Base-by-base conservation (phyloP, 805 yeast genomes). In the Saccharomycopsis malanga region DNA sequence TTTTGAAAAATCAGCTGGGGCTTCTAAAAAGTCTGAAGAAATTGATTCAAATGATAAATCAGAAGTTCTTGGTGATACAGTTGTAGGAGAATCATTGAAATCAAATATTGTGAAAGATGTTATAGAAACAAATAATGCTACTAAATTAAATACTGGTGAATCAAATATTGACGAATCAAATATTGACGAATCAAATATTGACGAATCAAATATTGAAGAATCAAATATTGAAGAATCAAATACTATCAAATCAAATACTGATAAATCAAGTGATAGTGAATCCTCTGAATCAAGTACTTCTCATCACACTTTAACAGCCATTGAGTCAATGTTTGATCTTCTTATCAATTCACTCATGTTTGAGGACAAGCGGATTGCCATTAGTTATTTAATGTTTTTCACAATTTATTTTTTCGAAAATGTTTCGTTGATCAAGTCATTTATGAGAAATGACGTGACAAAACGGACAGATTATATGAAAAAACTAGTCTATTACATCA, bases 321-420 rank as follows among this genome's bases (percentile, higher is more conserved):
- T 91, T 12, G 94, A 84, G 57, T 85, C 95, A 0, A 68, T 87
- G 34, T 71, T 89, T 0, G 94, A 89, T 39, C 73, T 87, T 21
- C 64, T 89, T 25, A 70, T 85, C 1, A 74, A 88, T 0, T 71
- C 83, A 1, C 64, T 89, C 25, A 74, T 76, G 12, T 67, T 71
- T 30, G 65, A 64, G 34, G 96, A 91, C 59, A 81, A 40, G 1
- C 72, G 97, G 50, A 77, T 85, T 5, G 72, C 94, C 0, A 72
- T 87, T 35, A 86, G 93, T 0, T 89, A 87, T 54, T 61, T 85
- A 27, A 81, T 83, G 77, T 69, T 91, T 9, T 68, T 93, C 35
- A 74, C 81, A 0, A 70, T 72, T 7, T 86, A 95, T 89, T 60
- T 87, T 27, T 89, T 72, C 66, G 96, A 85, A 55, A 87, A 87